Conservation (phyloP, 768 basidiomycete species). For the Boletus tomentosulus region DNA sequence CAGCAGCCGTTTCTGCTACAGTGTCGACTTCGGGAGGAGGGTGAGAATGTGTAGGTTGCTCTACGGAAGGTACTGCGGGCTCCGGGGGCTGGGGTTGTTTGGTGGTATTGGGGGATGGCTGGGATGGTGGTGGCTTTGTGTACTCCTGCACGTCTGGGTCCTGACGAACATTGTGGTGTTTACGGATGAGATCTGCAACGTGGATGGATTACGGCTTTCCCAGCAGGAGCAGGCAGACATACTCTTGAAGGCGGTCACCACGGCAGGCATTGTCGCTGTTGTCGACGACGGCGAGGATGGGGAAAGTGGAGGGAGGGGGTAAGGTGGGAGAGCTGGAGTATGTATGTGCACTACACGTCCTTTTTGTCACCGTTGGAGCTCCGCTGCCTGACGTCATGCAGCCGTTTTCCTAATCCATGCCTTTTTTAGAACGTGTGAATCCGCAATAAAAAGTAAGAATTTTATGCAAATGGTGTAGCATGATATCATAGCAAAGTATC, state of each 20-base stretch:
- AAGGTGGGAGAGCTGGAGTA: conserved; percentile 3
- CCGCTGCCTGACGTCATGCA: conserved; percentile 33
- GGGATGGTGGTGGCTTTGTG: conserved; percentile 9
- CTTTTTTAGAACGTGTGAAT: conserved; percentile 7
- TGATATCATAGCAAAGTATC: neutral
- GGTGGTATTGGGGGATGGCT: conserved; percentile 18
- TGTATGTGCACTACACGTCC: conserved; percentile 17
- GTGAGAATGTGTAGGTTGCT: conserved; percentile 34
- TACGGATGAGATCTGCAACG: conserved; percentile 65
- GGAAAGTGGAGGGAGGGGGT: neutral
- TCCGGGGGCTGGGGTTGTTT: conserved; percentile 35
- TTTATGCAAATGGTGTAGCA: neutral
- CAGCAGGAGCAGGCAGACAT: conserved; percentile 20
- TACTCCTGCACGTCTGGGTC: conserved; percentile 30
- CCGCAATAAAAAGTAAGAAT: neutral
- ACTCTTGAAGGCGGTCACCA: conserved; percentile 91
- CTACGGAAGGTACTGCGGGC: conserved; percentile 31
- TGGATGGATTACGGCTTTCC: conserved; percentile 9
- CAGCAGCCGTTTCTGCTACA: conserved; percentile 41
- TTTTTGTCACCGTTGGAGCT: conserved; percentile 35
- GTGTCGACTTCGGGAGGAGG: conserved; percentile 14
- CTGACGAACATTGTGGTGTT: conserved; percentile 62
- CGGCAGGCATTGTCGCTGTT: conserved; percentile 53
- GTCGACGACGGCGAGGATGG: conserved; percentile 7
- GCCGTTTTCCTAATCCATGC: conserved; percentile 2